phyloP scores from a whole-genome alignment of 2,329 filamentous ascomycete genomes.

The Aspergillus sp. region DNA sequence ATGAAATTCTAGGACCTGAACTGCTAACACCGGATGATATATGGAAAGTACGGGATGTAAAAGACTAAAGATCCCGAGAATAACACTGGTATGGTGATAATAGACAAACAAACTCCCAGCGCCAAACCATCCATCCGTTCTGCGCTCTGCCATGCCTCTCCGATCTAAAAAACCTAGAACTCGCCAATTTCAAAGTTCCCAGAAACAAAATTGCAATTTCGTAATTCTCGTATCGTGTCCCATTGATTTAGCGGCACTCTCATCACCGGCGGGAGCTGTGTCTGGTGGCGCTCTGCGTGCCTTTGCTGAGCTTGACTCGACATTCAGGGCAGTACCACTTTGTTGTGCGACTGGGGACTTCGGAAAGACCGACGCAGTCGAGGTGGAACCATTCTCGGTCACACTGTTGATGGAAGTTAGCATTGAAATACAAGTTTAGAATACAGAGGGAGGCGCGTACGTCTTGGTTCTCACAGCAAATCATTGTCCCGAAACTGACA shows the following conservation, averaged over 20 bases:
- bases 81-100: background rate
- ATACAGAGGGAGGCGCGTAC: conserved; percentile 32
- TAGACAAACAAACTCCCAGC: conserved; percentile 3
- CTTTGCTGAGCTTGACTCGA: conserved; percentile 49
- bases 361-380: conserved; percentile 58
- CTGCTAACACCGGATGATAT: background rate
- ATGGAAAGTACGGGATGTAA: background rate
- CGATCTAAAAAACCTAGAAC: conserved; percentile 2
- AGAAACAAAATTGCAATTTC: conserved; percentile 12
- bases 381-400: conserved; percentile 69
- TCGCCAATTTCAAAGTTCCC: conserved; percentile 1
- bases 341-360: conserved; percentile 58
- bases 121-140: background rate
- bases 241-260: conserved; percentile 3
- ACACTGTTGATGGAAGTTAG: conserved; percentile 46
- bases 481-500: conserved; percentile 65
- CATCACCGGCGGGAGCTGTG: conserved; percentile 35
- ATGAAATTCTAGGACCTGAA: background rate
- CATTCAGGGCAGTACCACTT: conserved; percentile 69
- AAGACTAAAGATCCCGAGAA: background rate
- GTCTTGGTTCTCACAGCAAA: conserved; percentile 63
- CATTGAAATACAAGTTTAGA: background rate
- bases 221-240: conserved; percentile 13
- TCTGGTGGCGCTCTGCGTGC: conserved; percentile 41
- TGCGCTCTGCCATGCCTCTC: background rate